Base-by-base conservation (phyloP, 495 filamentous ascomycete species). In the Talaromyces thailandensis region DNA sequence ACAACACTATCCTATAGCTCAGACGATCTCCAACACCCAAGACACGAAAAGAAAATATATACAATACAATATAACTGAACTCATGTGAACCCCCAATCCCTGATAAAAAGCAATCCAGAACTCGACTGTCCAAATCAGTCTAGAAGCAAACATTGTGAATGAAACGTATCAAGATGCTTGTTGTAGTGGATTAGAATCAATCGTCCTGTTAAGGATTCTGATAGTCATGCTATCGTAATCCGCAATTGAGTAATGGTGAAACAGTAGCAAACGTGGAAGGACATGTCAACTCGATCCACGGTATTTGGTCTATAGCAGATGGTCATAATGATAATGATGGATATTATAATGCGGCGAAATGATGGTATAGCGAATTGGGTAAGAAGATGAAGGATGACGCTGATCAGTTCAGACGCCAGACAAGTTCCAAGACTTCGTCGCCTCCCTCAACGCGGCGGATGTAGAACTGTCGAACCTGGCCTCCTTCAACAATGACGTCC, bases 381-480 rank as follows among this genome's bases (percentile, higher is more conserved):
- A 53, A 4, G 43, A 21, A 35, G 16, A 7, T 18, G 18, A 48
- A 48, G 43, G 5, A 9, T n/a, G 2, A 55, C 3, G 35, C 14
- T 50, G 9, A 32, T 21, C 16, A 23, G 26, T 26, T 29, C 43
- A 61, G 7, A 2, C 71, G 72, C 77, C 77, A 79, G 24, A 73
- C 66, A 57, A 79, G 71, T 62, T 79, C 77, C 25, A 79, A 43
- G 16, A 79, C 57, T 28, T 72, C 56, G 56, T 77, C 77, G 6
- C 75, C 75, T 3, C 67, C 55, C n/a, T 67, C 66, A 61, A 76
- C 69, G 14, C 73, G 75, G 62, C 64, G 66, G 56, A 79, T 65
- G 60, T 77, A 79, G 70, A 74, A 77, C 55, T 79, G 77, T 8
- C 67, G 73, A 5, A 77, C 72, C 31, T 62, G 61, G 62, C 72